Conservation (phyloP, 1,139 yeast species). For the Tardiomyces blankii region DNA sequence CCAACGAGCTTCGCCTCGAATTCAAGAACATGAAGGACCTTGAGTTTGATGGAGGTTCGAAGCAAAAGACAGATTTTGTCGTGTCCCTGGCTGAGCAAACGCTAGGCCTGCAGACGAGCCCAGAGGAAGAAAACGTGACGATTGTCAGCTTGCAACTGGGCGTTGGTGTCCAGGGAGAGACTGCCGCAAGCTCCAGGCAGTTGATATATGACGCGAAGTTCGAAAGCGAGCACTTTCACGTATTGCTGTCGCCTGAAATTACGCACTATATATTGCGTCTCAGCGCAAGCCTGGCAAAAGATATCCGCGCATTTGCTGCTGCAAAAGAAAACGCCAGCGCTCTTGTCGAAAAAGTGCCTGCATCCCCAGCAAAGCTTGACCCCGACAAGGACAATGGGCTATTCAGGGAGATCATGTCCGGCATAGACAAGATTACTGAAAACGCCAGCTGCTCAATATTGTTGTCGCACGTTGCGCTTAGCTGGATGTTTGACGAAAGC, state of each 20-base stretch:
- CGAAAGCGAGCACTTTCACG: background rate
- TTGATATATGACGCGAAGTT: background rate
- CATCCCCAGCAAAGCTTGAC: background rate
- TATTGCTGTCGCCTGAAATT: background rate
- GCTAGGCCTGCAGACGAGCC: background rate
- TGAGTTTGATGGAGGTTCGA: background rate
- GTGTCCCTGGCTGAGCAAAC: background rate
- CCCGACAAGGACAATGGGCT: background rate
- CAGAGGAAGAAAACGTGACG: background rate
- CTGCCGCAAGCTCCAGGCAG: background rate
- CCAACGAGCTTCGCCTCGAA: background rate
- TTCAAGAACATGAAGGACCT: background rate
- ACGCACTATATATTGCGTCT: background rate
- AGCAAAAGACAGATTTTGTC: background rate
- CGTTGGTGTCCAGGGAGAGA: background rate
- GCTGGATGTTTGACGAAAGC: background rate
- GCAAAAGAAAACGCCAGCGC: background rate
- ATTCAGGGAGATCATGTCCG: background rate
- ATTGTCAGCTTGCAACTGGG: background rate
- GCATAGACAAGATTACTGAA: background rate
- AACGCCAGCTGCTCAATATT: background rate
- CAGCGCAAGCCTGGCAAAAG: background rate
- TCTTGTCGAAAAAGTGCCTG: background rate
- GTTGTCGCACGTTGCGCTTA: background rate
- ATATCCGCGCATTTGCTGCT: background rate